Base-by-base conservation (phyloP, 805 yeast species). In the Tetrapisispora arboricola region DNA sequence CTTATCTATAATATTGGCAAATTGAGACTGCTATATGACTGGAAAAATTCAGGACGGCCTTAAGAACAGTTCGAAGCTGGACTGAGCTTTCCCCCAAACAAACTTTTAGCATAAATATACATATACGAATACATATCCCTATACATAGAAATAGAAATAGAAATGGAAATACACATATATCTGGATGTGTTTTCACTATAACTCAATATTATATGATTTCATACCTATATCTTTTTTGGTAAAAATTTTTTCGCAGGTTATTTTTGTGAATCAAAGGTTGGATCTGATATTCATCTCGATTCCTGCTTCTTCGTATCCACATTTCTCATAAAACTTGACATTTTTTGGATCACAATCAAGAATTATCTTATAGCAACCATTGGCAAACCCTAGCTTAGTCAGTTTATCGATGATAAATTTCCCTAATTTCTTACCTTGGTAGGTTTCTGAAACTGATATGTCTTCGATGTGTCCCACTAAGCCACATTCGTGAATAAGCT, bases 381-480 rank as follows among this genome's bases (percentile, higher is more conserved):
- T 55, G 2, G 62, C 53, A 39, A 71, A 50, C 2, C 84, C 96
- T 24, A 83, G 55, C 19, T 67, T 64, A 3, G 80, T 72, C 55
- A 90, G 67, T 8, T 73, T 66, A 15, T 69, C 65, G 49, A 90
- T 84, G 61, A 90, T 58, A 15, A 70, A 63, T 49, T 70, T 66
- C 0, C 98, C 98, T 36, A 90, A 65, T 50, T 76, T 76, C 56
- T 80, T 78, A 6, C 98, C 98, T 55, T 88, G 96, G 57, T 84
- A 84, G 16, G 70, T 64, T 24, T 60, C 57, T 16, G 77, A 70
- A 4, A 90, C 94, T 1, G 96, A 81, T 45, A 90, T 90, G 58
- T 90, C 98, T 56, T 90, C 98, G 47, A 90, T 82, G 64, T 90
- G 97, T 2, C 97, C 97, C 4, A 85, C 94, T 39, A 71, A 61